phyloP scores from a whole-genome alignment of 2,329 filamentous ascomycete species.

The Xylogone sp. region DNA sequence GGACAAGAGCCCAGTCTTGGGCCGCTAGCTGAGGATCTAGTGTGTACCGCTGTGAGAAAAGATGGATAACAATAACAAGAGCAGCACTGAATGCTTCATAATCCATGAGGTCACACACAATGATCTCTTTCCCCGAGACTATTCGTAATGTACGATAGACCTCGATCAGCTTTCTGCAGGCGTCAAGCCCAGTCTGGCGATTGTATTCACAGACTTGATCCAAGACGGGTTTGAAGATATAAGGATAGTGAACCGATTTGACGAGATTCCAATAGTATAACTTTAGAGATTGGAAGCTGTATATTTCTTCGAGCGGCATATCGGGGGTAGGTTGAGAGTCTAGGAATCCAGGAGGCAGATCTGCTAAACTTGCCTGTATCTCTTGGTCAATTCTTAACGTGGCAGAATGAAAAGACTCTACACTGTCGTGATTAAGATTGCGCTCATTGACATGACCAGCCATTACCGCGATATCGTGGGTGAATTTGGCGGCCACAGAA shows the following conservation, averaged over 20 bases:
- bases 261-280: constrained; percentile 35
- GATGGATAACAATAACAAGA: constrained; percentile 39
- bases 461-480: constrained; percentile 27
- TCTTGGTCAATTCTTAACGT: constrained; percentile 39
- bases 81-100: constrained; percentile 43
- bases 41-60: constrained; percentile 27
- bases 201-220: constrained; percentile 36
- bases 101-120: constrained; percentile 42
- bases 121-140: constrained; percentile 22
- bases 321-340: constrained; percentile 17
- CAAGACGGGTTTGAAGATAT: constrained; percentile 35
- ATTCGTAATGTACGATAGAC: constrained; percentile 33
- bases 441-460: constrained; percentile 36
- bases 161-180: constrained; percentile 35
- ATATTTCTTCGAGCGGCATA: constrained; percentile 23
- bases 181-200: constrained; percentile 34
- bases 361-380: constrained; percentile 27
- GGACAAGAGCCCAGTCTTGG: constrained; percentile 33
- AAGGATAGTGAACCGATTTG: constrained; percentile 41
- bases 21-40: constrained; percentile 27
- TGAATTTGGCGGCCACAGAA: background rate
- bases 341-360: constrained; percentile 29
- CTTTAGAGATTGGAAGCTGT: constrained; percentile 31
- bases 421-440: constrained; percentile 32
- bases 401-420: constrained; percentile 32